These are phyloP conservation scores for Trichosanthes truncata DNA, from an alignment of 306 rosid species.

Conservation along the genomic window DNA sequence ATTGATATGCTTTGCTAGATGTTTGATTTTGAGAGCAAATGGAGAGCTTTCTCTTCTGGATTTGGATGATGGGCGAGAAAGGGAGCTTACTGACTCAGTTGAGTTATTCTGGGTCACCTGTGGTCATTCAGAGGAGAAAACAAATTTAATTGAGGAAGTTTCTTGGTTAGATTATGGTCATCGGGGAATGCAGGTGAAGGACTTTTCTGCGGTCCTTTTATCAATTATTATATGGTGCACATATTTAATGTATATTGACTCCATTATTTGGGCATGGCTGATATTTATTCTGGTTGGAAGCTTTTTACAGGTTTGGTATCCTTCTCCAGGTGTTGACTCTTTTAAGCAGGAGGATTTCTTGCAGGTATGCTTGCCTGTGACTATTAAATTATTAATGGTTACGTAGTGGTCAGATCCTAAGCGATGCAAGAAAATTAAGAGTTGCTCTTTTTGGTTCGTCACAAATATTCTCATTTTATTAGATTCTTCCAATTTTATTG, in stretches of 20 bases:
- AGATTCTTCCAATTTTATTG: not conserved
- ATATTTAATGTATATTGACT: not conserved
- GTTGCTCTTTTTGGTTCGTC: constrained; percentile 8
- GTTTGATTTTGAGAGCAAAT: constrained; percentile 84
- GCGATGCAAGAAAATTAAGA: not conserved
- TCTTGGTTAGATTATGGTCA: constrained; percentile 99
- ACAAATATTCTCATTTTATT: constrained; percentile 2
- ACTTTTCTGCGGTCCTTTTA: not conserved
- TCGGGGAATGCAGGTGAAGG: constrained; percentile 95
- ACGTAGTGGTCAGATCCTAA: constrained; percentile 8
- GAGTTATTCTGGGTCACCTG: constrained; percentile 99
- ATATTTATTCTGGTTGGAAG: constrained; percentile 46
- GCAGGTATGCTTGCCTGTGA: constrained; percentile 54
- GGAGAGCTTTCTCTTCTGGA: constrained; percentile 99
- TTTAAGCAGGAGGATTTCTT: constrained; percentile 97
- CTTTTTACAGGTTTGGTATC: constrained; percentile 98
- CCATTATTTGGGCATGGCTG: constrained; percentile 32
- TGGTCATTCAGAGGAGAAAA: constrained; percentile 89
- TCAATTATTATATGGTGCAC: too few species aligned
- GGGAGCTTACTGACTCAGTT: constrained; percentile 88
- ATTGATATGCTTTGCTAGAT: constrained; percentile 37
- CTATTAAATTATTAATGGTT: constrained; percentile 10
- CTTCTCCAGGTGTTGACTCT: constrained; percentile 76
- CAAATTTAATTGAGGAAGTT: constrained; percentile 93
- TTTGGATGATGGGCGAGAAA: constrained; percentile 91